Percentiles rank a stretch among this genome's conserved stretches.
These are phyloP conservation scores for Ophiocordyceps camponoti-floridani DNA, from an alignment of 2,329 filamentous ascomycete species.

Conservation along the genomic window DNA sequence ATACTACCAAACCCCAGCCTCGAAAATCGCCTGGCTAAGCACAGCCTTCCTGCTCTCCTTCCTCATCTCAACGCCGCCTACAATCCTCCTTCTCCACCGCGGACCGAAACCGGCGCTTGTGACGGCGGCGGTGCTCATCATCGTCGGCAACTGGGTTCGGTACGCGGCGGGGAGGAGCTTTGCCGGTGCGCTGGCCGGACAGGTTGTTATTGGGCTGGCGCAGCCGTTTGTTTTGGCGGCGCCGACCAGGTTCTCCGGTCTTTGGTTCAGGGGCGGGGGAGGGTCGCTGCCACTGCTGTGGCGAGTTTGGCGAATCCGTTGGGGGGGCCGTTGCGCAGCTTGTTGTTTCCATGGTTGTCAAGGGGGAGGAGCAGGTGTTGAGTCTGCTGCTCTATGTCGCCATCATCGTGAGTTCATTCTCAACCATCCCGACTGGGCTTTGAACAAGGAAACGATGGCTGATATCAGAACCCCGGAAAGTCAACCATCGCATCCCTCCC, in stretches of 20 bases:
- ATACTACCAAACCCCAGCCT: conserved; percentile 61
- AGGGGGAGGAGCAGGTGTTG: conserved; percentile 45
- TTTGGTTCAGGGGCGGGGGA: conserved; percentile 84
- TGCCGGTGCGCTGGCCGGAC: conserved; percentile 71
- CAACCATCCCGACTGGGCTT: too few species aligned
- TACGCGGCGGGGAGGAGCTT: conserved; percentile 62
- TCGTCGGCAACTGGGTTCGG: conserved; percentile 82
- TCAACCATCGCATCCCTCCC: conserved; percentile 41
- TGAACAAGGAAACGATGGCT: too few species aligned
- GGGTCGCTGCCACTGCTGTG: conserved; percentile 74
- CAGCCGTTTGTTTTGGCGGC: conserved; percentile 87
- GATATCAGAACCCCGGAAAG: conserved; percentile 4
- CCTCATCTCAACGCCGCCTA: conserved; percentile 49
- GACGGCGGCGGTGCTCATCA: conserved; percentile 50
- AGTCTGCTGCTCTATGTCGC: conserved; percentile 72
- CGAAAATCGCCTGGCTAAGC: conserved; percentile 80
- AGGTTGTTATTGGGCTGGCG: conserved; percentile 73
- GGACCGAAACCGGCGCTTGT: conserved; percentile 69
- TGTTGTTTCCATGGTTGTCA: conserved; percentile 63
- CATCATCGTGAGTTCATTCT: conserved; percentile 63
- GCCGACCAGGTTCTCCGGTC: conserved; percentile 77
- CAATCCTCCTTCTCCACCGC: conserved; percentile 61
- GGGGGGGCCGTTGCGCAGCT: conserved; percentile 74
- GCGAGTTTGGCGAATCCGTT: conserved; percentile 78
- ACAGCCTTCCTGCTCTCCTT: conserved; percentile 81